These are phyloP conservation scores for Balakata baccata DNA, from an alignment of 345 rosid genomes.

Conservation along the genomic window DNA sequence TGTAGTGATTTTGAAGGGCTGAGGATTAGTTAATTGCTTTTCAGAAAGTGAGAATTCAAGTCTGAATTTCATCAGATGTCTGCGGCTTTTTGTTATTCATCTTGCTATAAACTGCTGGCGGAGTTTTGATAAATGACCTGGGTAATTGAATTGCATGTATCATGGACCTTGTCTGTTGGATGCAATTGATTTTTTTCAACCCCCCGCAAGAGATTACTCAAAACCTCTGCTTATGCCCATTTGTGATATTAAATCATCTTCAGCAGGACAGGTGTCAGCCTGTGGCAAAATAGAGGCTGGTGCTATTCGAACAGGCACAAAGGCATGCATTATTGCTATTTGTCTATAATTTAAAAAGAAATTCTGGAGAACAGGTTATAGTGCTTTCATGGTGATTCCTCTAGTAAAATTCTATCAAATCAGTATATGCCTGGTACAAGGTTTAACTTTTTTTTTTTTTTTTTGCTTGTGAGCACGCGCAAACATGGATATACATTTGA, in stretches of 20 bases:
- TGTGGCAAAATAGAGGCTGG: slow-evolving; percentile 92
- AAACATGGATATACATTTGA: neutral
- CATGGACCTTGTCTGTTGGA: slow-evolving; percentile 75
- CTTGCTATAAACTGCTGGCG: neutral
- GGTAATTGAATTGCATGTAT: slow-evolving; percentile 54
- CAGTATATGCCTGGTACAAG: neutral
- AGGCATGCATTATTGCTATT: slow-evolving; percentile 44
- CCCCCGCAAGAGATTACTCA: slow-evolving; percentile 69
- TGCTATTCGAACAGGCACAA: slow-evolving; percentile 78
- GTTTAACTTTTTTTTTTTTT: neutral
- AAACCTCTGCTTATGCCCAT: slow-evolving; percentile 93
- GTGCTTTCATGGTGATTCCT: neutral
- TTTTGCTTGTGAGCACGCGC: neutral
- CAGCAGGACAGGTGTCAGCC: slow-evolving; percentile 72
- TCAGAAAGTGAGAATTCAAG: neutral
- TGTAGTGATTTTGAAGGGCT: neutral
- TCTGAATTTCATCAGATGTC: neutral
- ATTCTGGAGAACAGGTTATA: neutral
- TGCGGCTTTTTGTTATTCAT: neutral
- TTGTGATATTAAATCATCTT: slow-evolving; percentile 62
- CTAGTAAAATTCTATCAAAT: neutral
- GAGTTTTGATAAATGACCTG: slow-evolving; percentile 5
- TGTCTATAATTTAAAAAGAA: neutral
- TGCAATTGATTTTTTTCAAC: slow-evolving; percentile 79
- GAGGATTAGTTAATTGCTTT: neutral